Percentiles rank a stretch among this genome's conserved stretches.
These are phyloP conservation scores for Musa beccarii DNA, from an alignment of 176 grass and related monocot species.

Conservation along the genomic window DNA sequence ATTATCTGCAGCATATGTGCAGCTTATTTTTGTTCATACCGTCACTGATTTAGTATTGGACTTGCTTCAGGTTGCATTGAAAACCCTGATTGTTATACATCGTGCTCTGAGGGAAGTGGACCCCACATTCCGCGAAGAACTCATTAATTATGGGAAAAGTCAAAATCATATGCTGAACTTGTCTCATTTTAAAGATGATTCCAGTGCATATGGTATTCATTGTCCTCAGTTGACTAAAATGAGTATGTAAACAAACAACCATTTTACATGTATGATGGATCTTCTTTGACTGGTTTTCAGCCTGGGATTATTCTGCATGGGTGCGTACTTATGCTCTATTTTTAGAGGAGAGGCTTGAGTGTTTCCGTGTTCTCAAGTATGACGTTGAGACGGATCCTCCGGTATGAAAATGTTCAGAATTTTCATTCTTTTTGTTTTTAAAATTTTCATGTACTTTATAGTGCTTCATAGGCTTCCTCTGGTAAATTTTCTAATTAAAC, in stretches of 20 bases:
- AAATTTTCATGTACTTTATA: neutral
- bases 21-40: neutral
- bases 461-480: too few species aligned
- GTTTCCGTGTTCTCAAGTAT: conserved; percentile 68
- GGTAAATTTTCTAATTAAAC: too few species aligned
- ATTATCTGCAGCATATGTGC: neutral
- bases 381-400: conserved; percentile 59
- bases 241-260: neutral
- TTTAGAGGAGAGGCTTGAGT: conserved; percentile 88
- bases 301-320: conserved; percentile 98
- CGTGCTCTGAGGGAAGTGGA: conserved; percentile 79
- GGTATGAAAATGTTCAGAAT: conserved; percentile 32
- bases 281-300: conserved; percentile 35
- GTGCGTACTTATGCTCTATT: conserved; percentile 77
- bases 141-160: conserved; percentile 77
- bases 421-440: neutral
- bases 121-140: conserved; percentile 73
- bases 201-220: conserved; percentile 63
- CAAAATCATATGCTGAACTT: conserved; percentile 71
- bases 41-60: neutral
- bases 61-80: conserved; percentile 62
- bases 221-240: neutral
- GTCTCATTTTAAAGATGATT: conserved; percentile 88
- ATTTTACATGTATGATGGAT: neutral
- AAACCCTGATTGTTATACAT: conserved; percentile 79